Conservation (phyloP, 805 yeast species). For the Barnettozyma wickerhamii region DNA sequence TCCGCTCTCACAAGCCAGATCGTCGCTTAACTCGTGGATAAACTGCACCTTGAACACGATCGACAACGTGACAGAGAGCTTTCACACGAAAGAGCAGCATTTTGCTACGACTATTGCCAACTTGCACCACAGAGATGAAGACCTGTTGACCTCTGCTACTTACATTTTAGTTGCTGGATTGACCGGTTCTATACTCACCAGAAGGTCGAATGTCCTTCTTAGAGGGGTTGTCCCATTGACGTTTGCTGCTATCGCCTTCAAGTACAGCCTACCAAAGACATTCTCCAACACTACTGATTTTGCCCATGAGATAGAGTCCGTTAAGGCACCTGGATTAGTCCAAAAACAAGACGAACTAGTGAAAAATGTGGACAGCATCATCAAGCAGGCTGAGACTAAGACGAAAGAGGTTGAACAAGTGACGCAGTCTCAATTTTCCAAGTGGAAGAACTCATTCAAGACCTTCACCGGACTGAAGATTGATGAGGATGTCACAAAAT, state of each 20-base stretch:
- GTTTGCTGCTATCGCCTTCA: constrained; percentile 62
- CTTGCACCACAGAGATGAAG: constrained; percentile 63
- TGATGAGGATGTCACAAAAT: constrained; percentile 57
- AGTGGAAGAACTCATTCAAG: constrained; percentile 30
- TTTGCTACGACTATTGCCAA: constrained; percentile 59
- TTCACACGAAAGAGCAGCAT: constrained; percentile 55
- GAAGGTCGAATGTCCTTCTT: constrained; percentile 55
- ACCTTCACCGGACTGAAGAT: constrained; percentile 63
- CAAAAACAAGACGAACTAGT: constrained; percentile 50
- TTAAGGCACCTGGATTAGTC: constrained; percentile 59
- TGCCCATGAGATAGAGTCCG: constrained; percentile 56
- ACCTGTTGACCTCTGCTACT: constrained; percentile 63
- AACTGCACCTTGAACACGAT: constrained; percentile 32
- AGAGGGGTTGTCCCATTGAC: constrained; percentile 53
- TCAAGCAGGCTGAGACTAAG: constrained; percentile 35
- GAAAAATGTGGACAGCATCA: constrained; percentile 41
- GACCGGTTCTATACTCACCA: constrained; percentile 68
- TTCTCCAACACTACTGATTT: constrained; percentile 55
- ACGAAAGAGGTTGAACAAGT: constrained; percentile 28
- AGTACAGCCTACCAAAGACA: constrained; percentile 68
- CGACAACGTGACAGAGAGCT: constrained; percentile 44
- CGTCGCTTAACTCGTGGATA: constrained; percentile 24
- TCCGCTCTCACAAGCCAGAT: constrained; percentile 45
- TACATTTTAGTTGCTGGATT: constrained; percentile 67
- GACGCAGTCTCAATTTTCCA: constrained; percentile 18